A percentile compares a stretch with the other conserved stretches of the same genome.
Conservation (phyloP, 2,329 filamentous ascomycete genomes). For the Cercospora brassicicola region DNA sequence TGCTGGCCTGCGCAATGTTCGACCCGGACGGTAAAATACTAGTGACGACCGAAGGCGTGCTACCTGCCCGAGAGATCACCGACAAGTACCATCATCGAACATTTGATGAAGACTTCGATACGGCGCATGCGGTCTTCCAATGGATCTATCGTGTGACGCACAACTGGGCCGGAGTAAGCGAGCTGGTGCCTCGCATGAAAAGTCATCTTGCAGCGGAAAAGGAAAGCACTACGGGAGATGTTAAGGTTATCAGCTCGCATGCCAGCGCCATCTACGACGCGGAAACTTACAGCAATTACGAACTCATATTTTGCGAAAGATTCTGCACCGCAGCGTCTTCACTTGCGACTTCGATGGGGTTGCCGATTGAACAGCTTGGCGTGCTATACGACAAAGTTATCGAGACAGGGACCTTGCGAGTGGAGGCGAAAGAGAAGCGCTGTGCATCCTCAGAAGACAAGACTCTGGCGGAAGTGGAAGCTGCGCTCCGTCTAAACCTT, state of each 20-base stretch:
- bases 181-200: conserved; percentile 70
- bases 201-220: conserved; percentile 60
- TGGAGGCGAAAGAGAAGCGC: conserved; percentile 27
- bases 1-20: conserved; percentile 63
- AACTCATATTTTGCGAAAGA: conserved; percentile 74
- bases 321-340: conserved; percentile 77
- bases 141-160: conserved; percentile 83
- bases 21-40: conserved; percentile 66
- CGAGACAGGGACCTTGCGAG: conserved; percentile 36
- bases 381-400: conserved; percentile 43
- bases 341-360: conserved; percentile 64
- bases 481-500: conserved; percentile 40
- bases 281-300: conserved; percentile 66
- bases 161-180: conserved; percentile 70
- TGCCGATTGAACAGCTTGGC: conserved; percentile 38
- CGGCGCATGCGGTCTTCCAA: conserved; percentile 75
- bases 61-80: conserved; percentile 75
- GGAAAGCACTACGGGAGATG: conserved; percentile 37
- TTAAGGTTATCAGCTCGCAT: conserved; percentile 33
- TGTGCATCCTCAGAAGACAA: conserved; percentile 15
- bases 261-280: conserved; percentile 49
- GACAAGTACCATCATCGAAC: conserved; percentile 67
- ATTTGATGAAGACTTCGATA: conserved; percentile 72
- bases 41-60: conserved; percentile 66
- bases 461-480: conserved; percentile 42